Evolutionary conservation across 2,329 filamentous ascomycete species (phyloP).

Genomic region (Pseudogymnoascus sp.): DNA sequence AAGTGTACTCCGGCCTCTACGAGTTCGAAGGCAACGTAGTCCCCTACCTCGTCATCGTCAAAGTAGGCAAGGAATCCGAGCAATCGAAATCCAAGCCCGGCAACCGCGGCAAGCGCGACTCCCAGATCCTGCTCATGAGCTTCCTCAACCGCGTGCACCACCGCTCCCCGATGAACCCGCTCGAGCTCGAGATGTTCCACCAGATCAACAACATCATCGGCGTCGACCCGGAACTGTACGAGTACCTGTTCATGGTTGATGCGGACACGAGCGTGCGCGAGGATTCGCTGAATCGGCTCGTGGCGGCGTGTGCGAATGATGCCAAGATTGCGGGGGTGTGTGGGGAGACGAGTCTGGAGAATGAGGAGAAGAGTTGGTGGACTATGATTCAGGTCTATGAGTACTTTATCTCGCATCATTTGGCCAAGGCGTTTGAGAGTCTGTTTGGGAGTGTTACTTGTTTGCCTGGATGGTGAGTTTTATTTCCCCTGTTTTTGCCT

Average conservation of each 20-base stretch:
- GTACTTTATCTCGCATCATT: conserved; percentile 97
- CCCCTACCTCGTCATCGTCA: conserved; percentile 90
- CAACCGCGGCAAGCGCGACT: conserved; percentile 97
- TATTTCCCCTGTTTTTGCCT: no score
- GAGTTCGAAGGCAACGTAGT: conserved; percentile 97
- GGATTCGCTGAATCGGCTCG: conserved; percentile 85
- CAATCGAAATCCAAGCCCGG: conserved; percentile 85
- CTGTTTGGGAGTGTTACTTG: conserved; percentile 97
- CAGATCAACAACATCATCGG: conserved; percentile 99
- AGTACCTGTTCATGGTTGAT: conserved; percentile 95
- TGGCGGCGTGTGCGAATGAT: conserved; percentile 87
- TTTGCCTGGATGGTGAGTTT: conserved; percentile 94
- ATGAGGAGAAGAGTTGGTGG: conserved; percentile 93
- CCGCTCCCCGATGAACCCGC: conserved; percentile 84
- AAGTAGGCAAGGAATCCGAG: conserved; percentile 95
- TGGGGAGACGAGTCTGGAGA: conserved; percentile 91
- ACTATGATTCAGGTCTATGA: conserved; percentile 99
- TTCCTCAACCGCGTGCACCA: conserved; percentile 98
- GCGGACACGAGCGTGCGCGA: conserved; percentile 91
- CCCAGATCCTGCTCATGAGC: conserved; percentile 89
- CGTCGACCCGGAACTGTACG: conserved; percentile 93
- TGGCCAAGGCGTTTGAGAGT: conserved; percentile 95
- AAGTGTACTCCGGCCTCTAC: conserved; percentile 96
- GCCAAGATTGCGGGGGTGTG: conserved; percentile 96
- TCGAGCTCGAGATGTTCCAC: conserved; percentile 97